Base-by-base conservation (phyloP, 306 rosid species). In the Biancaea sappan region DNA sequence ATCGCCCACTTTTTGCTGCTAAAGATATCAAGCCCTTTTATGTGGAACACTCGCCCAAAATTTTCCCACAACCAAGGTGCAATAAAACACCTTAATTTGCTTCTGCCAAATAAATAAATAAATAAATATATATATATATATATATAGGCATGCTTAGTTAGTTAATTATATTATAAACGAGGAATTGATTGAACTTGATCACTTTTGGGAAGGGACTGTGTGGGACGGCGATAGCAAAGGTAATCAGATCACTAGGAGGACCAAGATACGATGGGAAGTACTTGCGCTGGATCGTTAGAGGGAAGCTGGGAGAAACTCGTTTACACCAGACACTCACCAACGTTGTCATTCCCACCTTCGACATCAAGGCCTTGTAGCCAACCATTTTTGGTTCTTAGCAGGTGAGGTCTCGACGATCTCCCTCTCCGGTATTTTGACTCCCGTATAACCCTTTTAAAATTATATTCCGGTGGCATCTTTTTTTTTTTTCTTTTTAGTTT, bases 241-340 rank as follows among this genome's bases (percentile, higher is more conserved):
- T 52, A 8, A 21, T 52, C 12, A 21, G 29, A 52, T 52, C 58
- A 52, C 11, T 52, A 0, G 88, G 90, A 16, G 91, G 91, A 28
- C 88, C 88, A 18, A 86, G 81, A 44, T 86, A 86, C 71, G 54
- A 84, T n/a, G 91, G 88, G 11, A 79, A 73, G 14, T 84, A 86
- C 75, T 81, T 86, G 1, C 88, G 76, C 6, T 52, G 21, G 8
- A 44, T 86, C 13, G 66, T 84, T 0, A 79, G 40, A 66, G 77
- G 78, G 71, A 86, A 81, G 44, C 71, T 86, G 4, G 86, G 88
- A 10, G 40, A 79, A 13, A 76, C 53, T 32, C 81, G 62, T 28
- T 57, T 83, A 71, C 75, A 75, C 40, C 71, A 86, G 26, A 76
- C 86, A 9, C 60, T 86, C 77, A 84, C 88, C 31, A 83, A 83